phyloP scores from a whole-genome alignment of 225 moss, liverwort and hornwort species.

The Bryum argenteum region DNA sequence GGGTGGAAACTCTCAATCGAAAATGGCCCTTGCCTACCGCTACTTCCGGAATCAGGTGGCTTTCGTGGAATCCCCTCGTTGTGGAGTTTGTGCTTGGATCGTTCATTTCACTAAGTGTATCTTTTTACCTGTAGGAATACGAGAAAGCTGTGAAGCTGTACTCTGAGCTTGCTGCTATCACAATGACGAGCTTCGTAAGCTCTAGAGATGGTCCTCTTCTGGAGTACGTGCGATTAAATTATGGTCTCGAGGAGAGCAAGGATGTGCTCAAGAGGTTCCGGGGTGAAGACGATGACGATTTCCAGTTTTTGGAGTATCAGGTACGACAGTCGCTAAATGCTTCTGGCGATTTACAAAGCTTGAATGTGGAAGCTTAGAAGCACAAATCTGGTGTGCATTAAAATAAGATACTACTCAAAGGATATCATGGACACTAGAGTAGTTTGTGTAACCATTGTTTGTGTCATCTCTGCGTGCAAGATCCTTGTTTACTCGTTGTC shows the following conservation, averaged over 20 bases:
- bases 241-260: constrained; percentile 89
- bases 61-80: background rate
- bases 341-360: too few species aligned
- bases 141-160: constrained; percentile 87
- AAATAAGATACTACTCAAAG: background rate
- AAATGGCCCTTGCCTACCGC: constrained; percentile 96
- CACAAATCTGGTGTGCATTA: background rate
- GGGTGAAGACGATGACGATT: constrained; percentile 97
- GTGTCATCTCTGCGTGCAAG: background rate
- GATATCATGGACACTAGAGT: background rate
- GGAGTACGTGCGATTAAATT: constrained; percentile 85
- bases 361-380: too few species aligned
- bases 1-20: constrained; percentile 88
- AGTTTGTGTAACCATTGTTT: background rate
- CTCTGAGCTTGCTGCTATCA: constrained; percentile 88
- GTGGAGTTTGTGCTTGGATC: background rate
- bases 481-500: background rate
- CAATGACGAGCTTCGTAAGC: constrained; percentile 90
- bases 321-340: constrained; percentile 23
- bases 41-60: constrained; percentile 80
- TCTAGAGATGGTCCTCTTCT: constrained; percentile 77
- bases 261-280: constrained; percentile 78
- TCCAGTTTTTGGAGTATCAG: constrained; percentile 92
- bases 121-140: constrained; percentile 52
- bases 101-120: background rate